phyloP scores from a whole-genome alignment of 139 green algal species.

The Yamagishiella unicocca region DNA sequence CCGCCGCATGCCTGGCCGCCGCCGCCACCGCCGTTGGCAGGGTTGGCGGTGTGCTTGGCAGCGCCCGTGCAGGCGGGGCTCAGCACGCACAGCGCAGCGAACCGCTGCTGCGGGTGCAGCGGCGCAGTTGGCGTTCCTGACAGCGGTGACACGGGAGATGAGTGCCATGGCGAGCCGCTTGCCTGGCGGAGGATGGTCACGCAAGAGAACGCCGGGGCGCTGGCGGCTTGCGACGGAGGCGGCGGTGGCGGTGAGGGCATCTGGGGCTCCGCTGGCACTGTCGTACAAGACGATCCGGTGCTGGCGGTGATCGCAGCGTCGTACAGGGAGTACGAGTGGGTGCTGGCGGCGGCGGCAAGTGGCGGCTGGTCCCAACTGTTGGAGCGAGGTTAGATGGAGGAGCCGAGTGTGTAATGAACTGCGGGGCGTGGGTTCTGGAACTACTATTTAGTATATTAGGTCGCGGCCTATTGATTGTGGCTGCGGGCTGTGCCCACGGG shows the following conservation, averaged over 20 bases:
- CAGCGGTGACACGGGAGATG: neutral
- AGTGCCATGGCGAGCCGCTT: neutral
- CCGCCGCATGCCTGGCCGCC: neutral
- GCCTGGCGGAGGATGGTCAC: neutral
- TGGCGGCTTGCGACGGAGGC: neutral
- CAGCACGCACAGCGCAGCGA: neutral
- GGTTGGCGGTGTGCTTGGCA: conserved; percentile 27
- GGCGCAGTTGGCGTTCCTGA: neutral
- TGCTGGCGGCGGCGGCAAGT: neutral
- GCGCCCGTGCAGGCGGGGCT: neutral
- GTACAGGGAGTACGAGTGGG: conserved; percentile 10
- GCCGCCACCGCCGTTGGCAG: neutral
- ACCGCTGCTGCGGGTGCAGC: neutral
- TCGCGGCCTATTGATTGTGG: too few relatives aligned
- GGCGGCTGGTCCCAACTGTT: conserved; percentile 6
- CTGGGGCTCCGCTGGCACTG: too few relatives aligned
- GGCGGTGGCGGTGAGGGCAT: too few relatives aligned
- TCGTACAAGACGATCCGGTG: neutral
- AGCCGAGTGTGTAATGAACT: too few relatives aligned
- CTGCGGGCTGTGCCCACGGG: too few relatives aligned
- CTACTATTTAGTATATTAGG: too few relatives aligned
- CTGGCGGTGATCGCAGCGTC: neutral
- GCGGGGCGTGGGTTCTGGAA: too few relatives aligned
- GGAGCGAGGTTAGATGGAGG: too few relatives aligned
- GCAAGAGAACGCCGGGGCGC: neutral